Evolutionary conservation across 495 filamentous ascomycete genomes (phyloP).

Genomic region (Penicillium canariense): DNA sequence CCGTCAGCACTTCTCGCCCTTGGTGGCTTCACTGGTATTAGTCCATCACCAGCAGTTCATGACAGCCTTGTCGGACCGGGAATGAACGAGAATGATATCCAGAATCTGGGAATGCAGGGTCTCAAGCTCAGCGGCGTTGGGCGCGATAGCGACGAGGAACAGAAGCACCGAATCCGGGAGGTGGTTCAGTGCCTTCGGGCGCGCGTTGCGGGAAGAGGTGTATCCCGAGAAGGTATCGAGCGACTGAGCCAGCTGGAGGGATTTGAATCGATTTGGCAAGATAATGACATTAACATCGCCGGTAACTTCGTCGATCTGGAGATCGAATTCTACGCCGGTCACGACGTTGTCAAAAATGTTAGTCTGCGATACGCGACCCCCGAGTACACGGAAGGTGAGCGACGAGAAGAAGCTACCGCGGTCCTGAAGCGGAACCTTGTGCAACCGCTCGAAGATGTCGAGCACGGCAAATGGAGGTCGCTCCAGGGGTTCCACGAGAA

Average conservation of each 20-base stretch:
- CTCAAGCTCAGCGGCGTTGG: conserved; percentile 39
- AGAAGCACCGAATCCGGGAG: conserved; percentile 50
- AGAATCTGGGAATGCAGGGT: conserved; percentile 42
- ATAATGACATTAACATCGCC: conserved; percentile 66
- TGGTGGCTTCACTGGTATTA: conserved; percentile 43
- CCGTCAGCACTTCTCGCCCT: conserved; percentile 46
- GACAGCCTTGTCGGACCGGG: conserved; percentile 39
- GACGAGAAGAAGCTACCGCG: conserved; percentile 45
- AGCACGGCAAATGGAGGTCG: conserved; percentile 49
- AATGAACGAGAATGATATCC: conserved; percentile 47
- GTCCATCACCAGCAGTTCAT: conserved; percentile 41
- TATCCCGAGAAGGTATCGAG: conserved; percentile 81
- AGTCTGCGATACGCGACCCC: conserved; percentile 46
- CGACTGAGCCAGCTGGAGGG: conserved; percentile 68
- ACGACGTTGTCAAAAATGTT: conserved; percentile 46
- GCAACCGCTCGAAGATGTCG: conserved; percentile 38
- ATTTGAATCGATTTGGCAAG: conserved; percentile 73
- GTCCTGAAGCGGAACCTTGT: conserved; percentile 52
- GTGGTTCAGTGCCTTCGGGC: conserved; percentile 42
- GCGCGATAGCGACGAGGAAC: conserved; percentile 52
- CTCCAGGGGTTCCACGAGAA: conserved; percentile 75
- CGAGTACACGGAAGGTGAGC: conserved; percentile 41
- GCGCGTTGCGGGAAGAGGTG: conserved; percentile 49
- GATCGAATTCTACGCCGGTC: conserved; percentile 46
- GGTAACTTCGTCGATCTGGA: conserved; percentile 59